Base-by-base conservation (phyloP, 2,329 filamentous ascomycete species). In the Amylocarpus encephaloides region DNA sequence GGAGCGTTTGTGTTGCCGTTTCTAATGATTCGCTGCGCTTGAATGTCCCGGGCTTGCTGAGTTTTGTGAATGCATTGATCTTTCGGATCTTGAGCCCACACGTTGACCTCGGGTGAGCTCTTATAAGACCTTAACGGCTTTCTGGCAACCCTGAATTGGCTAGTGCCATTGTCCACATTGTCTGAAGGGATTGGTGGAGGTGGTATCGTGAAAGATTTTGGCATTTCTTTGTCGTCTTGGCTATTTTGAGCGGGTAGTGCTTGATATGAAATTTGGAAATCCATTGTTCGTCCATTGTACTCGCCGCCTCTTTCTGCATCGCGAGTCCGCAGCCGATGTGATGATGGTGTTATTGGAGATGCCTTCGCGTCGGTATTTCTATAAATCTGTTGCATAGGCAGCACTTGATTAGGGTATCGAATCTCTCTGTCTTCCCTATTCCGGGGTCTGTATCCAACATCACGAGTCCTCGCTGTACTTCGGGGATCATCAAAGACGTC, bases 81-180 rank as follows among this genome's bases (percentile, higher is more conserved):
- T n/a, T 19, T 15, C n/a, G 16, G 42, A 10, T 4, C 15, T 32
- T 38, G 43, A n/a, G 43, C 43, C 33, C 32, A 38, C 4, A 29
- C 3, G 36, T 46, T 46, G 32, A 46, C 43, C 11, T 34, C 43
- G 5, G 43, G 43, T 3, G 43, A 46, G 36, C 43, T 46, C 12
- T 46, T 46, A 35, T 46, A 38, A 6, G 43, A 46, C 9, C 33
- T 16, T 29, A 46, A 12, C 2, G 43, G 43, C 19, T 46, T 46
- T 30, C 43, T 10, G n/a, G 33, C 12, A 33, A 46, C 33, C 26
- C 36, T 35, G 33, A 46, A 46, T 15, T 36, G 43, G 19, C 11
- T 46, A 15, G 43, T 29, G n/a, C 12, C 16, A 11, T 11, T 11
- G 6, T 40, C n/a, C 34, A 36, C 34, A 16, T 36, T 13, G 11